Percentiles rank a stretch among this genome's conserved stretches.
Conservation (phyloP, 805 yeast genomes). For the Pichia deserticola region DNA sequence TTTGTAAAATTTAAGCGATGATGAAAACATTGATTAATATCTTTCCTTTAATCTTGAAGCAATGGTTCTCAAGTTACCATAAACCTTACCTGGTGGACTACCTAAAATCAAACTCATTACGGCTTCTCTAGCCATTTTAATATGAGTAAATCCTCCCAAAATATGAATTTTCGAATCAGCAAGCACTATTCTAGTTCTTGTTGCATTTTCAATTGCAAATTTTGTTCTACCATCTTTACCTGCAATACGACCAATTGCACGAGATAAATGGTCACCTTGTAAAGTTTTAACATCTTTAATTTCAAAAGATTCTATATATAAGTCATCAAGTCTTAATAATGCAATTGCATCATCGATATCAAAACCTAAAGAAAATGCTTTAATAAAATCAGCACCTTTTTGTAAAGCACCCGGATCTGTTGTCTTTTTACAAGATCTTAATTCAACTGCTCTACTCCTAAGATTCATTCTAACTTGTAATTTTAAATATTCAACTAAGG, state of each 20-base stretch:
- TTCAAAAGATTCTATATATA: conserved; percentile 95
- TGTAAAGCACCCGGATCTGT: conserved; percentile 92
- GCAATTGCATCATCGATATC: conserved; percentile 98
- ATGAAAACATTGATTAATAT: conserved; percentile 36
- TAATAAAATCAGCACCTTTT: conserved; percentile 94
- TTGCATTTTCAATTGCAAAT: conserved; percentile 97
- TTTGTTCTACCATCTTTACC: conserved; percentile 99
- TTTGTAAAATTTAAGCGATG: no score
- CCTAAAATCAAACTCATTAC: conserved; percentile 93
- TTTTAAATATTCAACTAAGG: conserved; percentile 89
- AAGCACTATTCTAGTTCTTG: conserved; percentile 93
- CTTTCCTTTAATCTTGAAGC: conserved; percentile 97
- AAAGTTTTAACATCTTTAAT: conserved; percentile 94
- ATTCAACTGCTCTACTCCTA: conserved; percentile 78
- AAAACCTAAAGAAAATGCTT: conserved; percentile 93
- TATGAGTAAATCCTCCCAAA: conserved; percentile 93
- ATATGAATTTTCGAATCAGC: conserved; percentile 97
- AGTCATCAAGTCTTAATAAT: conserved; percentile 84
- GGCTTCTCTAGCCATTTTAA: conserved; percentile 97
- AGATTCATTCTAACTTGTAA: conserved; percentile 94
- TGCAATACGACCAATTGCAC: conserved; percentile 99
- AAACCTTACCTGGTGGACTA: conserved; percentile 97
- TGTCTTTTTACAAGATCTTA: conserved; percentile 76
- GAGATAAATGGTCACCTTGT: conserved; percentile 90
- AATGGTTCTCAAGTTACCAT: conserved; percentile 93